These are phyloP conservation scores for Fragaria iinumae DNA, from an alignment of 306 rosid species.

Conservation along the genomic window DNA sequence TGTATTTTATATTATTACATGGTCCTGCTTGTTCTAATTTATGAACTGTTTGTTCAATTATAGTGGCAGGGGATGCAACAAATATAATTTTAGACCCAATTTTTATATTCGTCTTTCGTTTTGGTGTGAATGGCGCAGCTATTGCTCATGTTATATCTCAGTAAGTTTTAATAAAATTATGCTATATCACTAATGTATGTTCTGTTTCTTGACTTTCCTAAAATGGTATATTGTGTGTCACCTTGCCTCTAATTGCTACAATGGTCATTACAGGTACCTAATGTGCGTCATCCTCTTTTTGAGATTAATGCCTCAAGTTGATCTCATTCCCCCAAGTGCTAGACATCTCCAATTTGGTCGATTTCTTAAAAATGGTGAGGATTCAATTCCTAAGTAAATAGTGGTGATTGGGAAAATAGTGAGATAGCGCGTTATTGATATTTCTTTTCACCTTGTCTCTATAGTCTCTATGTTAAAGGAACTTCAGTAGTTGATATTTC, in stretches of 20 bases:
- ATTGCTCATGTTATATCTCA: slow-evolving; percentile 95
- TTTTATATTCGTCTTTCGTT: slow-evolving; percentile 59
- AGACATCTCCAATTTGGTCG: slow-evolving; percentile 14
- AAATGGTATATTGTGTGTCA: background rate
- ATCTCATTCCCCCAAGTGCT: slow-evolving; percentile 16
- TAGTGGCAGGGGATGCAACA: slow-evolving; percentile 85
- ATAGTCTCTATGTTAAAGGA: background rate
- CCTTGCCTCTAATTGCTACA: background rate
- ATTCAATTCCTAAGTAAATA: background rate
- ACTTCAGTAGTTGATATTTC: background rate
- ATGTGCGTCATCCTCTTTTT: slow-evolving; percentile 7
- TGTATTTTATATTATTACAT: background rate
- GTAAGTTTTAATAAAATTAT: slow-evolving; percentile 40
- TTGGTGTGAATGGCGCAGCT: slow-evolving; percentile 91
- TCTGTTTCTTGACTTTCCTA: background rate
- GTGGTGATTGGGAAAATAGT: background rate
- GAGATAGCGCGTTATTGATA: background rate
- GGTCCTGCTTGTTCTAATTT: slow-evolving; percentile 1
- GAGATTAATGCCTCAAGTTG: slow-evolving; percentile 15
- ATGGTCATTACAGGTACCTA: background rate
- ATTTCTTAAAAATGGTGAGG: slow-evolving; percentile 21
- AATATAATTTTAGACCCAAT: slow-evolving; percentile 84
- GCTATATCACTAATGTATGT: background rate
- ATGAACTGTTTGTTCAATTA: slow-evolving; percentile 10
- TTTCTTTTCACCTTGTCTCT: background rate